Percentiles rank a stretch among this genome's conserved stretches.
phyloP scores from a whole-genome alignment of 2,329 filamentous ascomycete species.

The Botrytis porri region DNA sequence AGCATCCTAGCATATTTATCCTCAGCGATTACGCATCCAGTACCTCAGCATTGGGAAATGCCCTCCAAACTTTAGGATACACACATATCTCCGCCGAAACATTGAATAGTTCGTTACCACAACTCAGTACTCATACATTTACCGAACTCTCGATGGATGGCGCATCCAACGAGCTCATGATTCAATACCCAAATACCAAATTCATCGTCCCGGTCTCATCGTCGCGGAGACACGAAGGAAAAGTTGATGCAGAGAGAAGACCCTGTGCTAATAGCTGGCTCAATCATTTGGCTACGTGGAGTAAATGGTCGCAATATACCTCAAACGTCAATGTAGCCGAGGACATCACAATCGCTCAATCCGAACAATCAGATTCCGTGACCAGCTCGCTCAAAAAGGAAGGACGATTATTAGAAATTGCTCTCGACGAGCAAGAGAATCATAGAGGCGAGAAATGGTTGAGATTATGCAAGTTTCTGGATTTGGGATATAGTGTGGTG shows the following conservation, averaged over 20 bases:
- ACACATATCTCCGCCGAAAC: constrained; percentile 2
- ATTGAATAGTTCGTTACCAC: constrained; percentile 4
- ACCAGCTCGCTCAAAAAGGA: neutral
- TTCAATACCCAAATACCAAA: constrained; percentile 14
- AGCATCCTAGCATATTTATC: constrained; percentile 14
- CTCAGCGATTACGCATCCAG: constrained; percentile 4
- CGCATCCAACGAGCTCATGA: neutral
- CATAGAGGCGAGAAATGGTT: constrained; percentile 19
- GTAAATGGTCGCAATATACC: neutral
- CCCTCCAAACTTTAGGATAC: constrained; percentile 14
- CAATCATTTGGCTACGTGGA: constrained; percentile 13
- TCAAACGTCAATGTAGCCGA: neutral
- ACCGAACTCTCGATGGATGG: neutral
- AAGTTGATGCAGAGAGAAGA: neutral
- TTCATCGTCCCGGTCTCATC: constrained; percentile 13
- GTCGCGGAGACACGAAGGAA: neutral
- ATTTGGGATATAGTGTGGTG: constrained; percentile 18
- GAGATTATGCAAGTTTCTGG: constrained; percentile 13
- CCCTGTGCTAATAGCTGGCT: constrained; percentile 18
- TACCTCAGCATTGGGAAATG: neutral
- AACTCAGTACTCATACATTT: constrained; percentile 9
- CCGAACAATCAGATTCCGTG: neutral
- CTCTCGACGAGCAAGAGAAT: constrained; percentile 9
- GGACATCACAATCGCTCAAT: neutral
- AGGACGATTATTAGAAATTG: constrained; percentile 13